phyloP scores from a whole-genome alignment of 2,329 filamentous ascomycete genomes.

The Nemania bipapillata region DNA sequence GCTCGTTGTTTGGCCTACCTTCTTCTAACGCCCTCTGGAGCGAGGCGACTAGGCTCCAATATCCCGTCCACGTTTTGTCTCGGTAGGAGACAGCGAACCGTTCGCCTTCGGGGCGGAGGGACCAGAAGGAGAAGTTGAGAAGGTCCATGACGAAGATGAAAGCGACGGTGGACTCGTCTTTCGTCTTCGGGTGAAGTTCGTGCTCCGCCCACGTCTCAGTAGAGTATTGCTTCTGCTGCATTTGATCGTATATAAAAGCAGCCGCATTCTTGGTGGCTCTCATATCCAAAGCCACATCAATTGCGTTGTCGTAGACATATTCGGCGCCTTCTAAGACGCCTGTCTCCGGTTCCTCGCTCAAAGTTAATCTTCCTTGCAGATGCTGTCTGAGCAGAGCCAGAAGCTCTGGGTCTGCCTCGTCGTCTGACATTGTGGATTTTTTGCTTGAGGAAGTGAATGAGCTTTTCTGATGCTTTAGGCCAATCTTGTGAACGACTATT shows the following conservation, averaged over 20 bases:
- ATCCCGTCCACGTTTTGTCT: constrained; percentile 87
- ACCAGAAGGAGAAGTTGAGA: constrained; percentile 98
- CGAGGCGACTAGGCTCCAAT: constrained; percentile 91
- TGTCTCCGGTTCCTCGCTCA: constrained; percentile 74
- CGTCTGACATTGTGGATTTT: constrained; percentile 76
- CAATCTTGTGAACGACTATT: constrained; percentile 18
- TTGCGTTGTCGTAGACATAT: constrained; percentile 89
- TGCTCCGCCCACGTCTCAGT: constrained; percentile 88
- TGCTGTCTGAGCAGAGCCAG: constrained; percentile 86
- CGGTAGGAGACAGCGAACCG: constrained; percentile 85
- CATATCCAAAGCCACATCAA: constrained; percentile 91
- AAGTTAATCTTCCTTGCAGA: constrained; percentile 68
- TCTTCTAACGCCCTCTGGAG: constrained; percentile 89
- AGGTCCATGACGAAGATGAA: constrained; percentile 99
- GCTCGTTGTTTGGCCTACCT: constrained; percentile 60
- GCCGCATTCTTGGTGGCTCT: constrained; percentile 84
- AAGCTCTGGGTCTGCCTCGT: constrained; percentile 89
- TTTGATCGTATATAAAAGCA: constrained; percentile 78
- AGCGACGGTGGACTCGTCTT: constrained; percentile 81
- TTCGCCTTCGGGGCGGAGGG: constrained; percentile 73
- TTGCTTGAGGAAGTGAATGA: constrained; percentile 1
- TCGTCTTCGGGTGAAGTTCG: constrained; percentile 85
- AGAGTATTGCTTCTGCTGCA: constrained; percentile 85
- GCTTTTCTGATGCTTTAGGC: not conserved
- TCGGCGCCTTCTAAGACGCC: constrained; percentile 84